A percentile compares a stretch with the other conserved stretches of the same genome.
These are phyloP conservation scores for Lactarius deliciosus DNA, from an alignment of 768 basidiomycete species.

Conservation along the genomic window DNA sequence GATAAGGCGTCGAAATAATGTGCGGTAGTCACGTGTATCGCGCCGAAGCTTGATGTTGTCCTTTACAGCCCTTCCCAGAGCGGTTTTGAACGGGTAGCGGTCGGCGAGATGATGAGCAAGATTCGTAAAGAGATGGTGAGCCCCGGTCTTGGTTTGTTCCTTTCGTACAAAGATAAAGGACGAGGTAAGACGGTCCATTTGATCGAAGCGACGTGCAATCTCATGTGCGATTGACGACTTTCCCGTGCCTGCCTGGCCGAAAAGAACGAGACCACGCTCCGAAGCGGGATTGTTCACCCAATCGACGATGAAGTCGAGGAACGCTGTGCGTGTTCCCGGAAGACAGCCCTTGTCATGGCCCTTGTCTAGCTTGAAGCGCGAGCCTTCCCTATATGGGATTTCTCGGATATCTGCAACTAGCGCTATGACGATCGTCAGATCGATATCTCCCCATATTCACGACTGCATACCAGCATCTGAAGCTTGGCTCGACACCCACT, in stretches of 20 bases:
- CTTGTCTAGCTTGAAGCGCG: no score
- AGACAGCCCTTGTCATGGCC: no score
- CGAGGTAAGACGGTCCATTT: background rate
- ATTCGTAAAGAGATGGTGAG: conserved; percentile 3
- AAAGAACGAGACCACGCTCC: background rate
- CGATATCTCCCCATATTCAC: no score
- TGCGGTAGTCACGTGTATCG: background rate
- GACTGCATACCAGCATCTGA: background rate
- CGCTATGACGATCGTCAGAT: no score
- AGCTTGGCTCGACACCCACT: background rate
- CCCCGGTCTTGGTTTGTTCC: background rate
- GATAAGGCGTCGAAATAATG: background rate
- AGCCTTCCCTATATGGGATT: no score
- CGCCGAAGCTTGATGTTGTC: background rate
- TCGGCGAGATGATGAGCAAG: background rate
- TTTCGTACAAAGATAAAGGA: background rate
- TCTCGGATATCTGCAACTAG: no score
- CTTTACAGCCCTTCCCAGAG: background rate
- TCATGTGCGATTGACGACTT: background rate
- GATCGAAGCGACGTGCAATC: background rate
- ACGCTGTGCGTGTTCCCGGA: background rate
- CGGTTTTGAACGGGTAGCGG: background rate
- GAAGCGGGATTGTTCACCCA: background rate
- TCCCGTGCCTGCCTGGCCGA: background rate
- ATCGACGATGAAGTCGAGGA: background rate